These are phyloP conservation scores for Przewalskia tangutica DNA, from an alignment of 257 asterid species.

Conservation along the genomic window DNA sequence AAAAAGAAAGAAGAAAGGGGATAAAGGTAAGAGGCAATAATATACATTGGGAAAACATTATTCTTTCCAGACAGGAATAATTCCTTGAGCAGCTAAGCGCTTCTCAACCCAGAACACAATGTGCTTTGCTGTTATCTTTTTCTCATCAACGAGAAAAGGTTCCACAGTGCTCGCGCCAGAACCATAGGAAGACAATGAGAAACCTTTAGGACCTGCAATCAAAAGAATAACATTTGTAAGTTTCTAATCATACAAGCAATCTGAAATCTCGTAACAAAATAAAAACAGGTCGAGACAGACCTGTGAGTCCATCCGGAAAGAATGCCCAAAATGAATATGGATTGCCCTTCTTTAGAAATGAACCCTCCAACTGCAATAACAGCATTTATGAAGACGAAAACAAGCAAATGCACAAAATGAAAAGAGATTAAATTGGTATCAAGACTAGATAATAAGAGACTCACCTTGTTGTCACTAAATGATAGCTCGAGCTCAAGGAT, in stretches of 20 bases:
- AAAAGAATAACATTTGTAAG: neutral
- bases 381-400: conserved; percentile 1
- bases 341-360: conserved; percentile 54
- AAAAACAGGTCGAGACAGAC: conserved; percentile 16
- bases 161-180: conserved; percentile 60
- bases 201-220: conserved; percentile 66
- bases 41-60: neutral
- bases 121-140: conserved; percentile 59
- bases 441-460: neutral
- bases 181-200: conserved; percentile 67
- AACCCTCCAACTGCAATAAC: conserved; percentile 63
- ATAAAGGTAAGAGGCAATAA: neutral
- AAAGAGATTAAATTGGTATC: too few relatives aligned
- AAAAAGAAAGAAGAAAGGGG: neutral
- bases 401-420: neutral
- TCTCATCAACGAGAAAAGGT: conserved; percentile 85
- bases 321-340: conserved; percentile 81
- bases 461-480: conserved; percentile 53
- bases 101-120: conserved; percentile 87
- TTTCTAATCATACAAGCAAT: neutral
- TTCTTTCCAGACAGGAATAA: conserved; percentile 79
- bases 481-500: conserved; percentile 42
- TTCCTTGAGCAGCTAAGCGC: conserved; percentile 96
- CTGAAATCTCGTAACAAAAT: neutral
- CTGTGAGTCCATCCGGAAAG: conserved; percentile 73